Base-by-base conservation (phyloP, 2,329 filamentous ascomycete genomes). In the Epichloe typhina region DNA sequence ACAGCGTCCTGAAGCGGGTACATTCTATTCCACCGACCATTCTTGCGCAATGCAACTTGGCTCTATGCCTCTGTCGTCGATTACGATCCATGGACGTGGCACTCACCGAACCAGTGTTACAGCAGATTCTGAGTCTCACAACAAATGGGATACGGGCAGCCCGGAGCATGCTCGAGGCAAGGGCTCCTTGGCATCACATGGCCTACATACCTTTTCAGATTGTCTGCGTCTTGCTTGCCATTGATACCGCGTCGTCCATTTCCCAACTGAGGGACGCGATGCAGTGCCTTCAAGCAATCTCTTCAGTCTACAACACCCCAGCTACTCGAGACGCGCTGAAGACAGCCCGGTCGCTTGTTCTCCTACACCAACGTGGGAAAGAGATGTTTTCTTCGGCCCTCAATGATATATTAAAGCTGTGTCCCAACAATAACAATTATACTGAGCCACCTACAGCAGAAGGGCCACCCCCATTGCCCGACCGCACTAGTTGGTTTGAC, bases 131-230 rank as follows among this genome's bases (percentile, higher is more conserved):
- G 3, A 62, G 62, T 0, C 63, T 80, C 3, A 67, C 70, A 0
- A 65, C 68, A 3, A 63, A 61, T 21, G 75, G 71, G 0, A 68
- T 80, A 9, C 63, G 66, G 21, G 72, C 73, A 0, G 73, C 76
- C 0, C 66, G 69, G 5, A 61, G 60, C 5, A 71, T 79, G 58
- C 63, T 74, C 0, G 64, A 67, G 2, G 61, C 63, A 9, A 64
- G 66, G 12, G 65, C 67, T 3, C 76, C 77, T 0, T 82, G 77
- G 77, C 78, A 80, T 56, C 77, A 81, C 52, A 71, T 77, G 44
- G 75, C 75, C 31, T 80, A 81, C 46, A 73, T 80, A 0, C 77
- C 77, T 0, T 81, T 81, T 53, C 77, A 80, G 49, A 70, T 77
- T 0, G 68, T 80, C 33, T 80, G 77, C 52, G 67, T 76, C 0